phyloP scores from a whole-genome alignment of 805 yeast genomes.

The Cephaloascus fragrans region DNA sequence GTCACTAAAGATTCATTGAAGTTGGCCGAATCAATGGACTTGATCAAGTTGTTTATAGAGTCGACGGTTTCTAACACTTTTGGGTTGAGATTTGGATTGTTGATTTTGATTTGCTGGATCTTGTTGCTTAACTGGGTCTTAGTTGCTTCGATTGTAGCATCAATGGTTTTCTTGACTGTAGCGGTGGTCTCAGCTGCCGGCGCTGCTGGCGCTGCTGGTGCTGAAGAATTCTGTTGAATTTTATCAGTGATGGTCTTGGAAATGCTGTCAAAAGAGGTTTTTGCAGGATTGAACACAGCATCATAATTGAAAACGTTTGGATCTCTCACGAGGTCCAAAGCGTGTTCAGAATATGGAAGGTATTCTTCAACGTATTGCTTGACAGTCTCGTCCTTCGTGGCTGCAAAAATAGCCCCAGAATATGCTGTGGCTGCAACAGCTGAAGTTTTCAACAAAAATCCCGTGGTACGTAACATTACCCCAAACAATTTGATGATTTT shows the following conservation, averaged over 20 bases:
- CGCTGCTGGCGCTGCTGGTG: slow-evolving; percentile 3
- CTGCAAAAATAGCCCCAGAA: slow-evolving; percentile 49
- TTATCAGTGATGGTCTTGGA: slow-evolving; percentile 13
- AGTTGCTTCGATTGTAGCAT: slow-evolving; percentile 4
- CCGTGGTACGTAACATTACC: no score
- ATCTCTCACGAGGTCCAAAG: slow-evolving; percentile 41
- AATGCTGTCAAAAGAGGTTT: slow-evolving; percentile 8
- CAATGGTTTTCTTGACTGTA: slow-evolving; percentile 4
- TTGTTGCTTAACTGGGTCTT: slow-evolving; percentile 9
- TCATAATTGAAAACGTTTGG: slow-evolving; percentile 8
- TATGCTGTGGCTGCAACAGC: slow-evolving; percentile 27
- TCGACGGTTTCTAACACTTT: slow-evolving; percentile 10
- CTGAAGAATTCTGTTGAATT: background rate
- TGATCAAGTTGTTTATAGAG: slow-evolving; percentile 21
- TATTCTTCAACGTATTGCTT: slow-evolving; percentile 54
- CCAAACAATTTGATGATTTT: no score
- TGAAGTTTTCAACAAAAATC: no score
- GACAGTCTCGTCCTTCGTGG: slow-evolving; percentile 47
- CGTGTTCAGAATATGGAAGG: slow-evolving; percentile 53
- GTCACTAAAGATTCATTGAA: slow-evolving; percentile 14
- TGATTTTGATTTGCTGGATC: slow-evolving; percentile 3
- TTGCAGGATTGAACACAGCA: slow-evolving; percentile 7
- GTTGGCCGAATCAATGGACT: slow-evolving; percentile 17
- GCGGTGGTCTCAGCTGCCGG: slow-evolving; percentile 7
- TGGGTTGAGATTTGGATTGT: slow-evolving; percentile 5